These are phyloP conservation scores for Euclidium syriacum DNA, from an alignment of 345 rosid genomes.

Conservation along the genomic window DNA sequence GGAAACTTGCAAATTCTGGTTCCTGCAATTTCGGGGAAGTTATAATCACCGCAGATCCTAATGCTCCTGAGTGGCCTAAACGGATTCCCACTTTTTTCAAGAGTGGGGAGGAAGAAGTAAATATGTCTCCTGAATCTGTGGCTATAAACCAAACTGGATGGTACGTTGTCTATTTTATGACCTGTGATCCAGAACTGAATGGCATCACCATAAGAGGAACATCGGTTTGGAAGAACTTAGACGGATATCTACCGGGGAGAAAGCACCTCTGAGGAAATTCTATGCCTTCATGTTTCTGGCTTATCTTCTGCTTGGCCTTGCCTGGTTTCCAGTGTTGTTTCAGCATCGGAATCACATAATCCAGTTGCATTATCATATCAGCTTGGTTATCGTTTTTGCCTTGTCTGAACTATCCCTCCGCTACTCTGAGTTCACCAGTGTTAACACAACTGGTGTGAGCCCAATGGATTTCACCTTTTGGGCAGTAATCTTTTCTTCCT, in stretches of 20 bases:
- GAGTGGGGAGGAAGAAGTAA: constrained; percentile 41
- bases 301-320: constrained; percentile 58
- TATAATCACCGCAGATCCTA: constrained; percentile 49
- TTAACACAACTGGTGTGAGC: constrained; percentile 64
- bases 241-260: constrained; percentile 84
- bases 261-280: constrained; percentile 64
- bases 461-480: constrained; percentile 60
- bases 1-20: constrained; percentile 37
- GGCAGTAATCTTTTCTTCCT: constrained; percentile 62
- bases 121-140: constrained; percentile 40
- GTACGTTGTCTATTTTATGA: constrained; percentile 76
- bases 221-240: constrained; percentile 74
- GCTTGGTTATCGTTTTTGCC: constrained; percentile 70
- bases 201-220: constrained; percentile 68
- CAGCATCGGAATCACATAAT: constrained; percentile 68
- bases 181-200: constrained; percentile 56
- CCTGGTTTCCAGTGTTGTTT: constrained; percentile 67
- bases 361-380: constrained; percentile 71
- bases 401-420: constrained; percentile 68
- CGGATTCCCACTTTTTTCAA: constrained; percentile 55
- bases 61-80: constrained; percentile 58
- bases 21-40: constrained; percentile 71
- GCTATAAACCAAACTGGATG: constrained; percentile 60
- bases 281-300: constrained; percentile 65
- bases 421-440: constrained; percentile 60